phyloP scores from a whole-genome alignment of 2,329 filamentous ascomycete genomes.

The Coniochaeta sp. region DNA sequence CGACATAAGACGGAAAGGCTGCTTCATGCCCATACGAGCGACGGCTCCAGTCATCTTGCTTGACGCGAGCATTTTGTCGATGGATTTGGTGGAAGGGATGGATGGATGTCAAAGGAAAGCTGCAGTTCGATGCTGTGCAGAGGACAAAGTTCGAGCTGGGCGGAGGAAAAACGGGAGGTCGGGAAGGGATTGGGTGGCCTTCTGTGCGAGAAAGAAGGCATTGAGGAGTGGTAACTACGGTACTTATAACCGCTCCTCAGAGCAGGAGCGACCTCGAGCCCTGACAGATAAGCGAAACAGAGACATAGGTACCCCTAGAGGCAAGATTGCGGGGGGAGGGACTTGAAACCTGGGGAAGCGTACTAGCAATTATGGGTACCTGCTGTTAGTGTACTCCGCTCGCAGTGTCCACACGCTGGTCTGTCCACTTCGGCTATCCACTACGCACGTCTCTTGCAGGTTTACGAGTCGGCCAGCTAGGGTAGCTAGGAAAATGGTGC shows the following conservation, averaged over 20 bases:
- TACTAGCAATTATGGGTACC: slow-evolving; percentile 1
- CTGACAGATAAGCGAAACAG: not conserved
- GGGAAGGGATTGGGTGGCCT: not conserved
- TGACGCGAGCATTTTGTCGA: slow-evolving; percentile 13
- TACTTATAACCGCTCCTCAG: not conserved
- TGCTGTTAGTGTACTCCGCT: not conserved
- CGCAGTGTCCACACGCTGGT: not conserved
- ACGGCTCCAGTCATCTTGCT: slow-evolving; percentile 13
- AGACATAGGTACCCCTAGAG: not conserved
- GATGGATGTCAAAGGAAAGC: slow-evolving; percentile 3
- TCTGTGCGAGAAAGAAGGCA: not conserved
- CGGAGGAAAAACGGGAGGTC: not conserved
- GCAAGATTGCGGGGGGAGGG: not conserved
- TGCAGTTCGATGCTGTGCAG: not conserved
- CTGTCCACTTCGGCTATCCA: not conserved
- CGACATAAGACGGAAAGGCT: slow-evolving; percentile 14
- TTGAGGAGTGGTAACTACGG: not conserved
- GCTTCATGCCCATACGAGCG: slow-evolving; percentile 15
- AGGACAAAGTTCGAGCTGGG: not conserved
- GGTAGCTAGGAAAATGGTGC: not conserved
- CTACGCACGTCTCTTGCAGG: not conserved
- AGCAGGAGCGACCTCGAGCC: not conserved
- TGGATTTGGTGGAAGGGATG: not conserved
- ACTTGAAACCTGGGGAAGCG: not conserved
- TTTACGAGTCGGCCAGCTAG: not conserved